A percentile compares a stretch with the other conserved stretches of the same genome.
These are phyloP conservation scores for Wallacemonas sp. DNA, from an alignment of 208 protist genomes.

Conservation along the genomic window DNA sequence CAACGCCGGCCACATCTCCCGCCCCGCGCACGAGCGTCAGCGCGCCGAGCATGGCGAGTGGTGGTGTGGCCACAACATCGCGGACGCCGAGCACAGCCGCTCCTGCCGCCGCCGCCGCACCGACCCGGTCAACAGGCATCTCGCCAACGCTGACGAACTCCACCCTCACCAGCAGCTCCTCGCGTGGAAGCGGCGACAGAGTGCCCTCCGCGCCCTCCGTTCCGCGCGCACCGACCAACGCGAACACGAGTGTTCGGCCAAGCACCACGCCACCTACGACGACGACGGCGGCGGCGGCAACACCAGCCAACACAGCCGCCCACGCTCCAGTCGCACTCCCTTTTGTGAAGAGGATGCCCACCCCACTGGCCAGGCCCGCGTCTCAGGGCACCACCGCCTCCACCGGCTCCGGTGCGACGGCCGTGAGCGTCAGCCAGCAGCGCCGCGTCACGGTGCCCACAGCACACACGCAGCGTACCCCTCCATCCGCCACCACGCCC, in stretches of 20 bases:
- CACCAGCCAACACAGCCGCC: background rate
- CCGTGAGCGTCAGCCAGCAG: background rate
- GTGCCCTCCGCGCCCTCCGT: no score
- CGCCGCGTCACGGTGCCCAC: conserved; percentile 4
- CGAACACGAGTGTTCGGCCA: no score
- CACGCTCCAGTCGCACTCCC: background rate
- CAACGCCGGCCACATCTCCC: background rate
- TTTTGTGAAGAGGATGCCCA: background rate
- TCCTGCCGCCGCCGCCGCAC: no score
- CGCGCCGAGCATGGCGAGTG: no score
- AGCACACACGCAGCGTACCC: background rate
- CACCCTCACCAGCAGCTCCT: background rate
- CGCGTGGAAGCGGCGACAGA: background rate
- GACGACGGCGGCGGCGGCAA: no score
- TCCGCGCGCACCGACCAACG: no score
- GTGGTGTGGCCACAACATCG: no score
- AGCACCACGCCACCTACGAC: no score
- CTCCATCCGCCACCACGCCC: background rate
- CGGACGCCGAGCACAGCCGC: no score
- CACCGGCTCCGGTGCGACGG: background rate
- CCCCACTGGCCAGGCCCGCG: background rate
- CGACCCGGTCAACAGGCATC: background rate
- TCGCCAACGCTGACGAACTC: background rate
- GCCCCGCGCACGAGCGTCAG: background rate
- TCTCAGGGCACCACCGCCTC: background rate